Percentiles rank a stretch among this genome's conserved stretches.
Conservation (phyloP, 345 rosid species). For the Gossypium rotundifolium region DNA sequence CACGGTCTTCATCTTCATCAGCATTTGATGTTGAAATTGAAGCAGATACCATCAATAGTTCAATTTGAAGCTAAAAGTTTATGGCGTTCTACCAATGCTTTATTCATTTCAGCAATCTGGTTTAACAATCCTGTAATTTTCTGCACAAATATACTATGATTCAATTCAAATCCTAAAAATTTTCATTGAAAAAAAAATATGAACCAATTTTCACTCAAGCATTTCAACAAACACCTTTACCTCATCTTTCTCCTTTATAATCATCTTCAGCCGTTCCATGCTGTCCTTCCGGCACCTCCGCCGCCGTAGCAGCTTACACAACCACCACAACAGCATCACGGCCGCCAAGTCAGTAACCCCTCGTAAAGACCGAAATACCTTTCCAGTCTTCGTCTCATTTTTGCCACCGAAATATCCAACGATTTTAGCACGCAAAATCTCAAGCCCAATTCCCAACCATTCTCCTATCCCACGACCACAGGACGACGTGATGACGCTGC, state of each 20-base stretch:
- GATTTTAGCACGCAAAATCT: constrained; percentile 28
- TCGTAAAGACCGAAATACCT: constrained; percentile 17
- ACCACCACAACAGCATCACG: constrained; percentile 35
- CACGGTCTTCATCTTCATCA: not conserved
- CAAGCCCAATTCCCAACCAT: constrained; percentile 31
- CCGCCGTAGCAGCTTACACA: constrained; percentile 26
- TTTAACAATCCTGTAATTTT: constrained; percentile 41
- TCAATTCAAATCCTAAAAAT: not conserved
- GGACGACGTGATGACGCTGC: not conserved
- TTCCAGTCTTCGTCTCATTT: not conserved
- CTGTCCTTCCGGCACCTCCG: constrained; percentile 16
- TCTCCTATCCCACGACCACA: not conserved
- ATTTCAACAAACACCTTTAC: constrained; percentile 35
- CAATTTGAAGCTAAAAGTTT: constrained; percentile 22
- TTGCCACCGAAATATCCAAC: constrained; percentile 1
- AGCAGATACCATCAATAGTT: not conserved
- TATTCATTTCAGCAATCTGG: constrained; percentile 55
- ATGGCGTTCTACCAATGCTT: constrained; percentile 43
- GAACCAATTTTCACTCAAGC: not conserved
- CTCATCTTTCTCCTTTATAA: constrained; percentile 43
- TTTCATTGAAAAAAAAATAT: not conserved
- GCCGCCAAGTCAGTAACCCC: constrained; percentile 26
- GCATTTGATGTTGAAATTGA: not conserved
- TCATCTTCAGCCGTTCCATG: constrained; percentile 16
- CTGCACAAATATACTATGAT: constrained; percentile 21